A percentile compares a stretch with the other conserved stretches of the same genome.
Conservation (phyloP, 495 filamentous ascomycete species). For the Thermothielavioides terrestris region DNA sequence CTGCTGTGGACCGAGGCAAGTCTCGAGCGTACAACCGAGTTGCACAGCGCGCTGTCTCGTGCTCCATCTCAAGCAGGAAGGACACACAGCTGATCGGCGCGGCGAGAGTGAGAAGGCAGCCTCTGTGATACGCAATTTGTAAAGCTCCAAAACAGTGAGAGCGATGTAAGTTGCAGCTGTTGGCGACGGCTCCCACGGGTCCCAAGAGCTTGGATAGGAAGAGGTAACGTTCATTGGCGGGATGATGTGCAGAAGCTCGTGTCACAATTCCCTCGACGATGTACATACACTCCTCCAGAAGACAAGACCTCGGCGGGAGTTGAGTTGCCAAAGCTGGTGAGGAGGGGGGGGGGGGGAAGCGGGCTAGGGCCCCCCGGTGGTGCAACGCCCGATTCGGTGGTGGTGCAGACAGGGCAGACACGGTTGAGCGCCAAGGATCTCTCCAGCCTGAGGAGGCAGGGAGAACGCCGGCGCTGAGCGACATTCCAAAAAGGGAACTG, state of each 20-base stretch:
- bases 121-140: not conserved
- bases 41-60: constrained; percentile 7
- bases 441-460: constrained; percentile 22
- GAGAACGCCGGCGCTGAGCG: constrained; percentile 25
- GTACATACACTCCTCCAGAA: not conserved
- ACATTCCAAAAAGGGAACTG: constrained; percentile 29
- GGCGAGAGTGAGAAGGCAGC: not conserved
- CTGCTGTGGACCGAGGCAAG: constrained; percentile 14
- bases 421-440: constrained; percentile 5
- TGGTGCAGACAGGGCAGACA: constrained; percentile 16
- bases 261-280: not conserved
- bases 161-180: no score
- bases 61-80: constrained; percentile 18
- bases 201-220: not conserved
- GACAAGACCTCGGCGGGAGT: not conserved
- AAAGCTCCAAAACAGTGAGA: no score
- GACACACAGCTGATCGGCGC: constrained; percentile 15
- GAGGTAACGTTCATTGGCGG: no score
- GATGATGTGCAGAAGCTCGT: no score
- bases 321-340: not conserved
- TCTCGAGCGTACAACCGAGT: not conserved
- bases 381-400: constrained; percentile 23
- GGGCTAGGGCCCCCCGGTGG: not conserved
- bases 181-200: no score
- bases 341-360: not conserved